Base-by-base conservation (phyloP, 1,284 basidiomycete species). In the Ganoderma resinaceum region DNA sequence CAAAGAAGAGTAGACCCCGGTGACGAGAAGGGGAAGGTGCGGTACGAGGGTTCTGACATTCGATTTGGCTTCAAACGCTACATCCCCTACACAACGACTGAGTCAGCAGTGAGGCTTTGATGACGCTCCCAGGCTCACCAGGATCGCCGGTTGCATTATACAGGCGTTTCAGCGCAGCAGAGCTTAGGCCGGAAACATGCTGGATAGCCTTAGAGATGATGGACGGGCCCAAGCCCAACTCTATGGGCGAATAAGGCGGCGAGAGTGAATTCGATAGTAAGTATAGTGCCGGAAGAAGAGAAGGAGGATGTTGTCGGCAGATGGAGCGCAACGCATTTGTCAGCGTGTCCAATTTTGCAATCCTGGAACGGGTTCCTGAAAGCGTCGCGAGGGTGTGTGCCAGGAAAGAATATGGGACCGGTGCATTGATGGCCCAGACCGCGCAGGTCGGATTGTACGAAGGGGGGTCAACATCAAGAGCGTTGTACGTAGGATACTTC, bases 191-290 rank as follows among this genome's bases (percentile, higher is more conserved):
- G 2, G 94, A 96, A 26, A 95, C 89, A 70, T 94, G 89, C 77
- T 92, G 92, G 57, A 97, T 90, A 4, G 93, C 91, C 71, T 90
- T 92, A 7, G 90, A 91, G 66, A 97, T 87, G 66, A 94, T 87
- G 60, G 93, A 91, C 12, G 86, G 84, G 2, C 94, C 94, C 40
- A 95, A 83, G 33, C 93, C 93, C 31, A 95, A 86, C 77, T 96
- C 94, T 66, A 92, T 80, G 12, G 90, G 82, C 49, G 87, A 83
- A 80, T 95, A 95, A 0, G 92, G 86, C 20, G 96, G 95, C 0
- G 90, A 88, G 42, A 98, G 87, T 42, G 94, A 89, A 79, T 97
- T 98, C 33, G 94, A 95, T 49, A 97, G 84, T 33, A 98, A 88
- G 80, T 97, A 98, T n/a, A 97, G 83, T n/a, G 94, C 85, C 16